Conservation (phyloP, 768 basidiomycete species). For the Tylopilus plumbeoviolaceoides region DNA sequence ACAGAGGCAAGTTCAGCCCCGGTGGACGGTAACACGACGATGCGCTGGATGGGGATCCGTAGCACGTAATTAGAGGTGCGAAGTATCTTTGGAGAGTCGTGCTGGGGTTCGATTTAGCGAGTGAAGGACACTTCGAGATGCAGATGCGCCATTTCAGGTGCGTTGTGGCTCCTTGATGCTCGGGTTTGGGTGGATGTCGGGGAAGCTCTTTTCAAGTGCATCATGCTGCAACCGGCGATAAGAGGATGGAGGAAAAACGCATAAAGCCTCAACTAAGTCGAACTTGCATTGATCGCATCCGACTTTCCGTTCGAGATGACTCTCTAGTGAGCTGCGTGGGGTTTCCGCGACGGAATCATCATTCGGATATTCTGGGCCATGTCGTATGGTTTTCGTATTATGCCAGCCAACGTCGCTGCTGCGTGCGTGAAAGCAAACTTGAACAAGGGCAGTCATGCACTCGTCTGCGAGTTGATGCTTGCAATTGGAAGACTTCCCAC, state of each 20-base stretch:
- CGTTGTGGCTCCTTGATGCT: slow-evolving; percentile 7
- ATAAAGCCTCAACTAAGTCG: too few relatives aligned
- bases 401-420: too few relatives aligned
- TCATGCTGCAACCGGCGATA: slow-evolving; percentile 67
- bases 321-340: slow-evolving; percentile 84
- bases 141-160: slow-evolving; percentile 3
- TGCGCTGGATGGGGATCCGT: background rate
- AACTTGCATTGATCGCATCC: too few relatives aligned
- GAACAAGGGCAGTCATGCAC: too few relatives aligned
- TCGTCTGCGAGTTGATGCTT: too few relatives aligned
- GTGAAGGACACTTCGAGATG: background rate
- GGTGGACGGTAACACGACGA: slow-evolving; percentile 1
- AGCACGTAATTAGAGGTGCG: slow-evolving; percentile 6
- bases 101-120: background rate
- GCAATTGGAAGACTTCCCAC: too few relatives aligned
- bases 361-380: too few relatives aligned
- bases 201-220: slow-evolving; percentile 68
- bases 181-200: slow-evolving; percentile 38
- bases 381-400: too few relatives aligned
- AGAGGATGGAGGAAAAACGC: slow-evolving; percentile 33
- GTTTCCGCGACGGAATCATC: slow-evolving; percentile 78
- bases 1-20: slow-evolving; percentile 1
- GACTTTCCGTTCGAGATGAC: slow-evolving; percentile 91
- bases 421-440: too few relatives aligned
- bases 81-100: background rate